These are phyloP conservation scores for Sclerotiophoma versabilis DNA, from an alignment of 2,329 filamentous ascomycete genomes.

Conservation along the genomic window DNA sequence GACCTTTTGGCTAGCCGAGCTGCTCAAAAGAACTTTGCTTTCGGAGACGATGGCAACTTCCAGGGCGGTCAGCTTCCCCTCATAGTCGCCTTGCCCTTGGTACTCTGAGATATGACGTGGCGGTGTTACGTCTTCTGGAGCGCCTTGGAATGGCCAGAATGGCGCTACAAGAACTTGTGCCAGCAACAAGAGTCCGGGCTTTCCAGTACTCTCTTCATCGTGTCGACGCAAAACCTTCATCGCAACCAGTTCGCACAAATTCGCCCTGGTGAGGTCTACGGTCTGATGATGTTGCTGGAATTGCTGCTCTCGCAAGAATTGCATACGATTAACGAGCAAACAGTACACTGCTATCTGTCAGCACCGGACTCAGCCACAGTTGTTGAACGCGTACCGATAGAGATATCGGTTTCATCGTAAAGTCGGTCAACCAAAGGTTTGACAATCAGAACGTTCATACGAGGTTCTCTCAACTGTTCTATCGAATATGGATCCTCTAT, in stretches of 20 bases:
- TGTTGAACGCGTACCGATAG: constrained; percentile 64
- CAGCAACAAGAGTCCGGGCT: constrained; percentile 73
- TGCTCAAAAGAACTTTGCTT: constrained; percentile 78
- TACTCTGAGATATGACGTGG: constrained; percentile 60
- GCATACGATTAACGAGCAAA: constrained; percentile 79
- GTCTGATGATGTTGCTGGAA: constrained; percentile 80
- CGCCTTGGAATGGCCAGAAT: constrained; percentile 86
- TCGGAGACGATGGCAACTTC: constrained; percentile 85
- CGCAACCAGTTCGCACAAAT: constrained; percentile 80
- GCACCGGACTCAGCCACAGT: not conserved
- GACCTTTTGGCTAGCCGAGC: constrained; percentile 80
- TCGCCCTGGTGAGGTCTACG: constrained; percentile 78
- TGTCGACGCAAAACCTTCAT: constrained; percentile 79
- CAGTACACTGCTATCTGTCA: constrained; percentile 70
- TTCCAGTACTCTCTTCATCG: constrained; percentile 76
- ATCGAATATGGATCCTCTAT: constrained; percentile 71
- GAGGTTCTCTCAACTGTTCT: constrained; percentile 79
- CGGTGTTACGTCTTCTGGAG: constrained; percentile 69
- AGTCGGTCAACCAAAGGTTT: constrained; percentile 84
- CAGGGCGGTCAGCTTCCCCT: constrained; percentile 74
- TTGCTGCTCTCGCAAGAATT: constrained; percentile 80
- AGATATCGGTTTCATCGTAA: constrained; percentile 80
- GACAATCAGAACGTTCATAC: constrained; percentile 82
- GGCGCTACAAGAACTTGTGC: constrained; percentile 82
- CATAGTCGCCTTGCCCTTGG: constrained; percentile 55